Evolutionary conservation across 345 rosid genomes (phyloP), one percentile per base, ranked within the genome.

Genomic region (Eucalyptus pauciflora): DNA sequence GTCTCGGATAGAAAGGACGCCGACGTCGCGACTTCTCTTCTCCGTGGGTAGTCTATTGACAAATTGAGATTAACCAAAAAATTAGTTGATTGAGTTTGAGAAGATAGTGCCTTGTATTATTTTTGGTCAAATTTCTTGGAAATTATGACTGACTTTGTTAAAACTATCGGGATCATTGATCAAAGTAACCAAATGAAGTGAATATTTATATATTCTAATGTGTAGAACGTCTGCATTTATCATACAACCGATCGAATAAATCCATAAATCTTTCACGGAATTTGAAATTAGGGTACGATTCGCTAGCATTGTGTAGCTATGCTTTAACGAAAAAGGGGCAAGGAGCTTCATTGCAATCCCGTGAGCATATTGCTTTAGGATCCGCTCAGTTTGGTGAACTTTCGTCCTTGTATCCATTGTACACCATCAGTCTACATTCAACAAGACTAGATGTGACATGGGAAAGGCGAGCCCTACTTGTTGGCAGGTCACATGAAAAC

Each of bases 181-280:
- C 18, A 22, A 16, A 16, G 2, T 67, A 14, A 67, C 9, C 41
- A 67, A 67, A 31, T 67, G 7, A 67, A 67, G 6, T 9, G 22
- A 67, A 67, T 67, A 67, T 64, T n/a, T 20, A 8, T 64, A 7
- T 64, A 25, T 60, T 60, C 16, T 12, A 60, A 60, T 60, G 4
- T 8, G 1, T 0, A 3, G 8, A 25, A 29, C 3, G 0, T 27
- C 4, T 5, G 69, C 16, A 2, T 14, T 20, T 11, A 41, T 41
- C 15, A 3, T 41, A 76, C 15, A 1, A 13, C 29, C 4, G 8
- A 76, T 5, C 5, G 27, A 76, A 41, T 24, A 37, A 37, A 20
- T 76, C 29, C 29, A 2, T 11, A 2, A 76, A 41, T 37, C 8
- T 37, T 41, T 76, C 16, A 76, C 29, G 15, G 43, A 76, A 76